Percentiles rank a stretch among this genome's conserved stretches.
phyloP scores from a whole-genome alignment of 352 stramenopile species.

The Pelagophyceae sp. region DNA sequence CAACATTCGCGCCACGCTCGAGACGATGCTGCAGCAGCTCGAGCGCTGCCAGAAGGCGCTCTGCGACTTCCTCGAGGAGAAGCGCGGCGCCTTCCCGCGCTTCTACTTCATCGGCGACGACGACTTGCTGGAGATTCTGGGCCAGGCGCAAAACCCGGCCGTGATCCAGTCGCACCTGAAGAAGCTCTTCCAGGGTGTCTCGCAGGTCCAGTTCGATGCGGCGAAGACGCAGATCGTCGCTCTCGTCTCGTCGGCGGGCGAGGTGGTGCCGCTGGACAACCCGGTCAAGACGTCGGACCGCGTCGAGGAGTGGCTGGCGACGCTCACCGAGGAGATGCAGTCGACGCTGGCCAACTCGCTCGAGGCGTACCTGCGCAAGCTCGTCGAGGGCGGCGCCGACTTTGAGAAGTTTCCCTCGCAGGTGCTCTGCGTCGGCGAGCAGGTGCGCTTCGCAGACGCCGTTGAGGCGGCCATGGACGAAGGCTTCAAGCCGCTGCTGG shows the following conservation, averaged over 20 bases:
- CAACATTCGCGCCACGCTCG: constrained; percentile 61
- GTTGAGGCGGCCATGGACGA: constrained; percentile 69
- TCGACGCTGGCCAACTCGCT: constrained; percentile 67
- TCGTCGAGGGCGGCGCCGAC: constrained; percentile 45
- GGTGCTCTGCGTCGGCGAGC: constrained; percentile 77
- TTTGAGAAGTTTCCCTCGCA: constrained; percentile 76
- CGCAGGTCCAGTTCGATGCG: constrained; percentile 75
- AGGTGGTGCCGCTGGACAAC: constrained; percentile 62
- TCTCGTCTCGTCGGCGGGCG: constrained; percentile 67
- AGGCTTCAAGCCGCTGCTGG: constrained; percentile 32
- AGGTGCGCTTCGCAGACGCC: constrained; percentile 77
- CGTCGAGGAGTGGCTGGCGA: constrained; percentile 84
- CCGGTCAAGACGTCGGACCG: constrained; percentile 71
- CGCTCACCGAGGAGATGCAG: constrained; percentile 77
- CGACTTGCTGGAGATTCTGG: constrained; percentile 87
- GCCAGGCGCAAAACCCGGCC: constrained; percentile 74
- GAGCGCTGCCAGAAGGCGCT: constrained; percentile 86
- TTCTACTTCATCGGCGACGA: constrained; percentile 95
- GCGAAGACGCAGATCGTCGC: constrained; percentile 54
- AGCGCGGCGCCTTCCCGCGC: constrained; percentile 77
- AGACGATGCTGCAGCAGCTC: constrained; percentile 77
- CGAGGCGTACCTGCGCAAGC: constrained; percentile 52
- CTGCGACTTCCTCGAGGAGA: constrained; percentile 84
- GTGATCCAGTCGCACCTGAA: constrained; percentile 90
- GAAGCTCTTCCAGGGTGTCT: constrained; percentile 88